Percentiles rank a stretch among this genome's conserved stretches.
phyloP scores from a whole-genome alignment of 108 stramenopile species.

The Asterionellopsis glacialis region DNA sequence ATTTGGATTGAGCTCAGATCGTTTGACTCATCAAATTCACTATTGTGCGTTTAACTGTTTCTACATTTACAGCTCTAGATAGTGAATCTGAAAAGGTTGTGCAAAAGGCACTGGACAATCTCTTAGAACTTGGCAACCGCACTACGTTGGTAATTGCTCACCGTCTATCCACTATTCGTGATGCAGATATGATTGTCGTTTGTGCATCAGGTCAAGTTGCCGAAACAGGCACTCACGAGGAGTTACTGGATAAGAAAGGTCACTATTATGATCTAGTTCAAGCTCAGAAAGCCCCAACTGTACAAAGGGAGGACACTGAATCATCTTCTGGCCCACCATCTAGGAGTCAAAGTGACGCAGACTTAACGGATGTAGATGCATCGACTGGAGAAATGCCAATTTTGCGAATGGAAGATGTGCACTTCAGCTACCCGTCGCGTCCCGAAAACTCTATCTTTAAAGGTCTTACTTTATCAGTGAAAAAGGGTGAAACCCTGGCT shows the following conservation, averaged over 20 bases:
- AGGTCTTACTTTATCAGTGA: constrained; percentile 40
- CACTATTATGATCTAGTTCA: constrained; percentile 30
- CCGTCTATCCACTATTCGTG: constrained; percentile 79
- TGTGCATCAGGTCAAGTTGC: constrained; percentile 70
- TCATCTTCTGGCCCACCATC: constrained; percentile 1
- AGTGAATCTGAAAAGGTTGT: constrained; percentile 65
- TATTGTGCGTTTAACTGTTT: background rate
- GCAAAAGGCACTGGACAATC: constrained; percentile 72
- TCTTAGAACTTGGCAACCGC: constrained; percentile 35
- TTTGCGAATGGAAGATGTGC: constrained; percentile 44
- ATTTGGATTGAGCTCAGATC: background rate
- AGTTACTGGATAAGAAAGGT: constrained; percentile 45
- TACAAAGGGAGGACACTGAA: background rate
- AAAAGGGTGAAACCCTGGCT: constrained; percentile 64
- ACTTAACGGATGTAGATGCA: constrained; percentile 1
- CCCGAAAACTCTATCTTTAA: constrained; percentile 50
- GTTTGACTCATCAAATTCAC: background rate
- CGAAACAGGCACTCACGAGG: constrained; percentile 87
- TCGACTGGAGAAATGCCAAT: constrained; percentile 1
- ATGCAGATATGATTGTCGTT: constrained; percentile 89
- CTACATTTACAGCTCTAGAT: constrained; percentile 77
- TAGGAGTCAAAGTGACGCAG: constrained; percentile 3
- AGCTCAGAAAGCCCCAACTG: constrained; percentile 20
- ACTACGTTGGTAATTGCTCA: constrained; percentile 91
- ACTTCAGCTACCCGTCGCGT: constrained; percentile 78